Evolutionary conservation across 23 red algal genomes (phyloP).

Genomic region (Pyropia haitanensis): DNA sequence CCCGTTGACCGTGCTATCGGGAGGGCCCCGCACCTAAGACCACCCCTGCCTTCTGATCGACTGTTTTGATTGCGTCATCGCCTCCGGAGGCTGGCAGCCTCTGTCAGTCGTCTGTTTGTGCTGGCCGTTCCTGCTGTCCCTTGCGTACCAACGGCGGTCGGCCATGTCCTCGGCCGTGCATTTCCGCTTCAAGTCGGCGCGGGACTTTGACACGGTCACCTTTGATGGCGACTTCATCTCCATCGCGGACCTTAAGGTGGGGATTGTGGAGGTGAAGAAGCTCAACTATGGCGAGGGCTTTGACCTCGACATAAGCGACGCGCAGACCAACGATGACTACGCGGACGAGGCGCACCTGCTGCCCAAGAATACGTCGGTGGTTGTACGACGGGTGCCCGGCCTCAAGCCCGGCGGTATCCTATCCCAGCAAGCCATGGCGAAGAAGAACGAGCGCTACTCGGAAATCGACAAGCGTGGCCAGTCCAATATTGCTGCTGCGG

Average conservation of each 20-base stretch:
- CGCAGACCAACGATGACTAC: conserved; percentile 77
- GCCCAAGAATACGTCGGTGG: conserved; percentile 91
- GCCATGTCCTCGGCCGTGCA: conserved; percentile 85
- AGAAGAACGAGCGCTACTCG: conserved; percentile 94
- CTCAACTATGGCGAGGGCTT: conserved; percentile 96
- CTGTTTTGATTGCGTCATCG: too few species aligned
- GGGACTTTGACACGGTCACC: conserved; percentile 70
- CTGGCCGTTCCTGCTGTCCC: too few species aligned
- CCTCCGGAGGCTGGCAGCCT: too few species aligned
- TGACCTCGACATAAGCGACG: conserved; percentile 94
- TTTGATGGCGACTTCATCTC: conserved; percentile 95
- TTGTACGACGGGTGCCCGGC: conserved; percentile 81
- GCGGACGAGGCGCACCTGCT: conserved; percentile 74
- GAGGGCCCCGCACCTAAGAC: too few species aligned
- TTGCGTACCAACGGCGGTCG: too few species aligned
- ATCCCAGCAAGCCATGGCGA: conserved; percentile 69
- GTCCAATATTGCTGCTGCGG: too few species aligned
- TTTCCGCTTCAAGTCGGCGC: conserved; percentile 87
- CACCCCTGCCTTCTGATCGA: too few species aligned
- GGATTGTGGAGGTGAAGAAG: conserved; percentile 87
- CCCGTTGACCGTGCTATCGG: too few species aligned
- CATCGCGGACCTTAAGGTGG: conserved; percentile 89
- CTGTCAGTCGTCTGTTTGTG: too few species aligned
- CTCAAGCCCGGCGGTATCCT: conserved; percentile 75
- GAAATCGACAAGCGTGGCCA: conserved; percentile 36